A percentile compares a stretch with the other conserved stretches of the same genome.
These are phyloP conservation scores for Penicillium hordei DNA, from an alignment of 2,329 filamentous ascomycete species.

Conservation along the genomic window DNA sequence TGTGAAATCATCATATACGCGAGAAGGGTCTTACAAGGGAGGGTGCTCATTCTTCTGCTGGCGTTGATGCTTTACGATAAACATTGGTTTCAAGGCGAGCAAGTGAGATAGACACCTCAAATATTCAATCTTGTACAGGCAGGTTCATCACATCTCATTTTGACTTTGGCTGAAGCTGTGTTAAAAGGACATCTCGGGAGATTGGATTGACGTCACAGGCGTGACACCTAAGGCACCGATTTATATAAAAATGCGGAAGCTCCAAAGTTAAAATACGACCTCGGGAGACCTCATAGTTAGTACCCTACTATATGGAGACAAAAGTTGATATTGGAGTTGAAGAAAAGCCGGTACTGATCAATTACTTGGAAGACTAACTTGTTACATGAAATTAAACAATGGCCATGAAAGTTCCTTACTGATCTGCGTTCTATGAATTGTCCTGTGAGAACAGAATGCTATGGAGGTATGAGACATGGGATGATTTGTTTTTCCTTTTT, in stretches of 20 bases:
- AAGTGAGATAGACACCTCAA: neutral
- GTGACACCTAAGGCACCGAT: neutral
- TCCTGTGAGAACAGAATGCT: neutral
- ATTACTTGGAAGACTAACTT: neutral
- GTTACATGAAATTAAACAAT: neutral
- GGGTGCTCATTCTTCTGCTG: neutral
- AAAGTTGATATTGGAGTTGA: neutral
- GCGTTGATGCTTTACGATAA: neutral
- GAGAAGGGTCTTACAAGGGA: neutral
- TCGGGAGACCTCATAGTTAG: neutral
- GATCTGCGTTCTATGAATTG: neutral
- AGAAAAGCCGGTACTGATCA: neutral
- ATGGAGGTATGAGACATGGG: neutral
- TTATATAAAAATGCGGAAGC: neutral
- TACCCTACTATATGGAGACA: neutral
- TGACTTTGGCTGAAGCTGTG: neutral
- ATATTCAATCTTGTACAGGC: neutral
- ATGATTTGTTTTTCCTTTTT: neutral
- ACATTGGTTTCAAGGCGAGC: neutral
- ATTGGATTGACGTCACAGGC: neutral
- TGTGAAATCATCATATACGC: neutral
- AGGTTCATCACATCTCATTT: neutral
- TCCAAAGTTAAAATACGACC: neutral
- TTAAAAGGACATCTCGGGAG: neutral
- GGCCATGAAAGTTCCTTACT: neutral